These are phyloP conservation scores for Maudiozyma humilis DNA, from an alignment of 1,139 yeast species.

Conservation along the genomic window DNA sequence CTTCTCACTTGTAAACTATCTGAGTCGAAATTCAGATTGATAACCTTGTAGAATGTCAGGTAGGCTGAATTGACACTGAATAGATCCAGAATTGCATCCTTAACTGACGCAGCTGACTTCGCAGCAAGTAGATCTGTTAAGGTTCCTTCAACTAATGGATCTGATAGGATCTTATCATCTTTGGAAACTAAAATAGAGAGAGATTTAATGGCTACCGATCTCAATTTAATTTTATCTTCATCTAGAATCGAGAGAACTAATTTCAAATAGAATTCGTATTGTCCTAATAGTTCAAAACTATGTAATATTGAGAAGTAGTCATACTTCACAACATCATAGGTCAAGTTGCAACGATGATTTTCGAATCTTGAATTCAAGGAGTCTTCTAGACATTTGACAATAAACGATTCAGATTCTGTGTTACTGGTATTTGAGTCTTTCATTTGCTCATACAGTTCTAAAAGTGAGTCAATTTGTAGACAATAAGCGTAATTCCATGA, in stretches of 20 bases:
- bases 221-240: constrained; percentile 45
- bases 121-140: constrained; percentile 49
- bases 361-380: not conserved
- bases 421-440: constrained; percentile 12
- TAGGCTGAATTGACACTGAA: constrained; percentile 39
- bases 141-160: constrained; percentile 44
- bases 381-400: not conserved
- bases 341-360: not conserved
- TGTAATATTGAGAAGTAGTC: constrained; percentile 22
- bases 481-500: constrained; percentile 16
- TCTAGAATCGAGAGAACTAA: constrained; percentile 36
- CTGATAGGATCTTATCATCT: constrained; percentile 43
- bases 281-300: constrained; percentile 34
- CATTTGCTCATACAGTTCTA: constrained; percentile 13
- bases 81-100: constrained; percentile 69
- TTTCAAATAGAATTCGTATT: constrained; percentile 48
- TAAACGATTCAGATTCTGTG: not conserved
- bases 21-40: constrained; percentile 41
- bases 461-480: constrained; percentile 13
- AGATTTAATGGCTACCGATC: constrained; percentile 58
- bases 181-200: constrained; percentile 44
- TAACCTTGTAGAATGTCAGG: constrained; percentile 43
- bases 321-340: constrained; percentile 8
- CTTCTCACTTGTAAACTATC: constrained; percentile 59
- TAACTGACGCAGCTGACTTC: constrained; percentile 60